Conservation (phyloP, 768 basidiomycete species). For the Boletellus ananiceps region DNA sequence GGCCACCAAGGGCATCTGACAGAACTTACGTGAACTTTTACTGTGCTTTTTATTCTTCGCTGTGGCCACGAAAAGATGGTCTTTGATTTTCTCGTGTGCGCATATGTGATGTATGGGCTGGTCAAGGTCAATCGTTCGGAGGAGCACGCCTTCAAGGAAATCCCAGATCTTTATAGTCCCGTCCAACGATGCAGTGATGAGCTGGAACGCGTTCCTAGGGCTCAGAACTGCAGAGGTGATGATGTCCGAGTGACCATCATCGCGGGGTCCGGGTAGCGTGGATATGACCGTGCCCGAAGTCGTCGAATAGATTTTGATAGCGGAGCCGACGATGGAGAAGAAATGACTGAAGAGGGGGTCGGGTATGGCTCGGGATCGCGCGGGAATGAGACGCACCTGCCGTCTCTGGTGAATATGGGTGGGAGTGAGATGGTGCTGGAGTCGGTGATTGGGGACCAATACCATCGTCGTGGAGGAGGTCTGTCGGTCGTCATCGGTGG, state of each 20-base stretch:
- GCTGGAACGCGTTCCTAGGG: conserved; percentile 84
- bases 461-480: conserved; percentile 31
- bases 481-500: conserved; percentile 6
- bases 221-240: conserved; percentile 75
- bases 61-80: conserved; percentile 65
- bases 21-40: conserved; percentile 22
- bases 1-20: not conserved
- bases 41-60: conserved; percentile 47
- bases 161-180: conserved; percentile 93
- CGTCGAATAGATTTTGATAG: conserved; percentile 83
- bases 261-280: conserved; percentile 59
- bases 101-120: conserved; percentile 70
- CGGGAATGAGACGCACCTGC: conserved; percentile 50
- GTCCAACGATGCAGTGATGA: conserved; percentile 80
- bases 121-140: conserved; percentile 67
- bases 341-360: conserved; percentile 59
- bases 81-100: conserved; percentile 64
- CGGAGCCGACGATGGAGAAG: conserved; percentile 78
- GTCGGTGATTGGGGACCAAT: conserved; percentile 71
- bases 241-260: conserved; percentile 38
- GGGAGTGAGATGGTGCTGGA: conserved; percentile 57
- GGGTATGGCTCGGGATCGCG: conserved; percentile 10
- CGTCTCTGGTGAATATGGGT: conserved; percentile 84
- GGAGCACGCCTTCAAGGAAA: conserved; percentile 75
- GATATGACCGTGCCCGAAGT: conserved; percentile 76